Evolutionary conservation across 164 flowering plant genomes (phyloP).

Genomic region (Annona cherimola): DNA sequence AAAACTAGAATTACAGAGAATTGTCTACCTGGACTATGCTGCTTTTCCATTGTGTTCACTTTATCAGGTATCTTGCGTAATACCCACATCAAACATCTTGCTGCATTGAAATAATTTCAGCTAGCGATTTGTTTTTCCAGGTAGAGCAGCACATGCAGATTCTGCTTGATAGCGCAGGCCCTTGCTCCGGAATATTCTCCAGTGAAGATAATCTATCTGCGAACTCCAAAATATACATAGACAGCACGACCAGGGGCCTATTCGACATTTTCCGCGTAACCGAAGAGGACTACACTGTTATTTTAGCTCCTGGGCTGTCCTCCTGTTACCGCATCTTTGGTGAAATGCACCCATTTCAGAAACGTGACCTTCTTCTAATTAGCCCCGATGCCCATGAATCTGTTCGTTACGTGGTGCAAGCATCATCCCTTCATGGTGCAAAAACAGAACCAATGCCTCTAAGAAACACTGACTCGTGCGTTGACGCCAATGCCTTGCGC

Average conservation of each 20-base stretch:
- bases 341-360: slow-evolving; percentile 11
- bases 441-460: slow-evolving; percentile 3
- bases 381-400: slow-evolving; percentile 8
- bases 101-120: too few relatives aligned
- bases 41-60: slow-evolving; percentile 6
- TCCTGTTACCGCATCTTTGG: slow-evolving; percentile 8
- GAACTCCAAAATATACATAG: neutral
- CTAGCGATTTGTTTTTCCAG: slow-evolving; percentile 7
- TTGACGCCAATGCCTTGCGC: slow-evolving; percentile 2
- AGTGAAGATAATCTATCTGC: neutral
- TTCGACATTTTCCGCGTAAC: slow-evolving; percentile 2
- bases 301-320: slow-evolving; percentile 5
- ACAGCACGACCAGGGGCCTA: neutral
- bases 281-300: slow-evolving; percentile 3
- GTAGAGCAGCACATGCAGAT: slow-evolving; percentile 9
- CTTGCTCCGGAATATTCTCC: neutral
- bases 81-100: too few relatives aligned
- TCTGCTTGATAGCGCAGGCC: slow-evolving; percentile 1
- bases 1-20: slow-evolving; percentile 3
- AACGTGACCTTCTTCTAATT: slow-evolving; percentile 3
- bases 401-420: neutral
- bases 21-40: slow-evolving; percentile 10
- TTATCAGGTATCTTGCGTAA: slow-evolving; percentile 5
- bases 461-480: neutral
- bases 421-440: neutral